Conservation (phyloP, 164 flowering plant genomes). For the Cinnamomum micranthum region DNA sequence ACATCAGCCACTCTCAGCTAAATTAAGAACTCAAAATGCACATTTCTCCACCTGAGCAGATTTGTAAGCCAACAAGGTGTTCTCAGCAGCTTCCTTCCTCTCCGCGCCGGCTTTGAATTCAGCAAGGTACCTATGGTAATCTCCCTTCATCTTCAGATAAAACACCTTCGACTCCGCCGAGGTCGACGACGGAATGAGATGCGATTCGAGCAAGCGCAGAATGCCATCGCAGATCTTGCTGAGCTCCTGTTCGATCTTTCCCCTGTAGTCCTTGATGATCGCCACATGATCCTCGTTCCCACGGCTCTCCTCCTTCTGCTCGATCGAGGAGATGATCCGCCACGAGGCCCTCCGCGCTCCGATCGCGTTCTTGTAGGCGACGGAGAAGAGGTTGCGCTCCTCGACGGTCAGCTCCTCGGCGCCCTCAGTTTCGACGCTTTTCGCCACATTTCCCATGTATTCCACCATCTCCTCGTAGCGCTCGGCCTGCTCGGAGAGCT, state of each 20-base stretch:
- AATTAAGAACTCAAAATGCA: neutral
- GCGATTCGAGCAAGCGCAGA: constrained; percentile 10
- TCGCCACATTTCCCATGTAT: constrained; percentile 15
- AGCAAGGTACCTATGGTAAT: constrained; percentile 14
- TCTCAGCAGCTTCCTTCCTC: constrained; percentile 18
- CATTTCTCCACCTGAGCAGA: constrained; percentile 10
- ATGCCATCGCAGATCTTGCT: constrained; percentile 18
- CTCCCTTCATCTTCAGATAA: constrained; percentile 17
- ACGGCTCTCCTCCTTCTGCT: constrained; percentile 16
- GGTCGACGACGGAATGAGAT: constrained; percentile 9
- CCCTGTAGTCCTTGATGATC: constrained; percentile 14
- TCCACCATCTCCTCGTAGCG: constrained; percentile 19
- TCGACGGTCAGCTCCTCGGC: constrained; percentile 15
- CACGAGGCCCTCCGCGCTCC: constrained; percentile 17
- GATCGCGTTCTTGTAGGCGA: constrained; percentile 15
- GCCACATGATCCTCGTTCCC: constrained; percentile 16
- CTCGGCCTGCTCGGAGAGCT: constrained; percentile 17
- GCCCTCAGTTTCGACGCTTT: constrained; percentile 5
- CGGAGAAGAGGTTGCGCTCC: constrained; percentile 13
- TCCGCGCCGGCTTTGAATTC: constrained; percentile 13
- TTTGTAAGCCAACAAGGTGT: constrained; percentile 17
- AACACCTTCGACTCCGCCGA: constrained; percentile 16
- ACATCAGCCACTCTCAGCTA: too few relatives aligned
- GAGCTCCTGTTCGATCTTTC: constrained; percentile 16
- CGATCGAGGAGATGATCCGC: constrained; percentile 15